These are phyloP conservation scores for Suhomyces kilbournensis DNA, from an alignment of 805 yeast species.

Conservation along the genomic window DNA sequence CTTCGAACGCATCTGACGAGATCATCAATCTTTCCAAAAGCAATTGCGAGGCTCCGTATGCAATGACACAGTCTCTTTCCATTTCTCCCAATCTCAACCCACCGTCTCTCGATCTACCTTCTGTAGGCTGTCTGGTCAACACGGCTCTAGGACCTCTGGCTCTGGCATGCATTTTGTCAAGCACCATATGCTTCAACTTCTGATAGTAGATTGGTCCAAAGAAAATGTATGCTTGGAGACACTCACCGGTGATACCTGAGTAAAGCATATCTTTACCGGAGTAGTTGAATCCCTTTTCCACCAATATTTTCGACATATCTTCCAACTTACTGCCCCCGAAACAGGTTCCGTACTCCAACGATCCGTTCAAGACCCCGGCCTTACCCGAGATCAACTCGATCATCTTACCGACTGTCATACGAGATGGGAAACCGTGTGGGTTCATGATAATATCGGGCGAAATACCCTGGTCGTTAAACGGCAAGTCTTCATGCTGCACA, in stretches of 20 bases:
- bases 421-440: slow-evolving; percentile 99
- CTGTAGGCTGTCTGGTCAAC: slow-evolving; percentile 96
- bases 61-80: slow-evolving; percentile 99
- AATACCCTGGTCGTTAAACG: slow-evolving; percentile 89
- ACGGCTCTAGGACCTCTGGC: slow-evolving; percentile 99
- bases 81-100: slow-evolving; percentile 98
- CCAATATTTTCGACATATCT: slow-evolving; percentile 88
- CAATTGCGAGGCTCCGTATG: slow-evolving; percentile 96
- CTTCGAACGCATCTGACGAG: slow-evolving; percentile 96
- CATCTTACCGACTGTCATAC: slow-evolving; percentile 99
- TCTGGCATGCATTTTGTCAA: slow-evolving; percentile 99
- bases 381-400: slow-evolving; percentile 93
- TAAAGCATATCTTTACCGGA: slow-evolving; percentile 98
- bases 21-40: slow-evolving; percentile 92
- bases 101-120: slow-evolving; percentile 98
- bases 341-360: slow-evolving; percentile 94
- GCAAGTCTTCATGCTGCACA: slow-evolving; percentile 95
- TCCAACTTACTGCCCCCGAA: slow-evolving; percentile 97
- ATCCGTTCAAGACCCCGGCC: slow-evolving; percentile 93
- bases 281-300: slow-evolving; percentile 88
- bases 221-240: slow-evolving; percentile 94
- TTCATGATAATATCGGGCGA: slow-evolving; percentile 96
- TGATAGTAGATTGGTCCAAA: slow-evolving; percentile 98
- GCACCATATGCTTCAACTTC: slow-evolving; percentile 96
- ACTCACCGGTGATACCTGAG: slow-evolving; percentile 96